Conservation (phyloP, 768 basidiomycete species). For the Suillus clintonianus region DNA sequence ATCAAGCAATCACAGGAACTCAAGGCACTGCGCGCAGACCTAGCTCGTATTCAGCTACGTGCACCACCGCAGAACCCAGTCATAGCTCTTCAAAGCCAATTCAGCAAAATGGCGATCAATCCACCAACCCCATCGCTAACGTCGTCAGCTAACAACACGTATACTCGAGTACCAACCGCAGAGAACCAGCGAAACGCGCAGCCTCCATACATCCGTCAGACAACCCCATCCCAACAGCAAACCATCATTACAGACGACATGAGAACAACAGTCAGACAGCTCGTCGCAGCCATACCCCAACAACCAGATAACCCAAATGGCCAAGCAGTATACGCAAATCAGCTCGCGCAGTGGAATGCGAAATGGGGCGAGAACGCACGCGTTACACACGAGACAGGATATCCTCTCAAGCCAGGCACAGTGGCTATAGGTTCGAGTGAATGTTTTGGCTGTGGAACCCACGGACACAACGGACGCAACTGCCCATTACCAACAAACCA, state of each 20-base stretch:
- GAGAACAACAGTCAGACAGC: accelerated
- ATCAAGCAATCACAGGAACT: too few relatives aligned
- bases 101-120: too few relatives aligned
- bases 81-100: too few relatives aligned
- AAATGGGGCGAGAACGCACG: neutral
- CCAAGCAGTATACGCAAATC: neutral
- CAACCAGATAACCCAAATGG: neutral
- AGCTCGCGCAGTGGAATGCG: neutral
- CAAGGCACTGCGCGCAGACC: too few relatives aligned
- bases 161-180: neutral
- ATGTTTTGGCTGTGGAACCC: neutral
- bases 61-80: too few relatives aligned
- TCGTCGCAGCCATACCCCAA: accelerated
- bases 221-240: neutral
- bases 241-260: accelerated
- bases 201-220: too few relatives aligned
- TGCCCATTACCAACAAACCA: neutral
- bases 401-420: constrained; percentile 1
- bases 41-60: too few relatives aligned
- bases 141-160: too few relatives aligned
- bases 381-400: neutral
- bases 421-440: neutral
- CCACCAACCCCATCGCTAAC: too few relatives aligned
- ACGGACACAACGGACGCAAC: neutral
- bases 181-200: too few relatives aligned